Evolutionary conservation across 306 rosid species (phyloP), one percentile per base, ranked within the genome.

Genomic region (Corylus avellana): DNA sequence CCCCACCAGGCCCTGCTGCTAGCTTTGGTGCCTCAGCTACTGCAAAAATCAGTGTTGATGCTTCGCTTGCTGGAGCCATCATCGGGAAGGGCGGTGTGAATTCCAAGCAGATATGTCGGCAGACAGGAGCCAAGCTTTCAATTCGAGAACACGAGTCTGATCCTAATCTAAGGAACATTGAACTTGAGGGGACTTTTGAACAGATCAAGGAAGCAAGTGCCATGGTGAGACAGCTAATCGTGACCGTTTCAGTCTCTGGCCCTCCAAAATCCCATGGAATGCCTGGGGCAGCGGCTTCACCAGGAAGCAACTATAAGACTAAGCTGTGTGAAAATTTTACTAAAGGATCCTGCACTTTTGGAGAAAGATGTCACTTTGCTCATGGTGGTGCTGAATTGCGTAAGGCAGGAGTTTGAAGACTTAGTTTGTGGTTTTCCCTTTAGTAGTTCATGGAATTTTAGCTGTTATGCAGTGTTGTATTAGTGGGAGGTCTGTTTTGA

Each of bases 41-140:
- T 1, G 98, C 99, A 12, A 95, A 95, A 83, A 91, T 95, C 87
- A 95, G 99, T 58, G 91, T 95, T 51, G 99, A 95, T 76, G 99
- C 96, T 50, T 87, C 99, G 35, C 87, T 91, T 53, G 98, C 99
- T 10, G 99, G 99, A 78, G 97, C 99, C 12, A 93, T 95, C 76
- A 95, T 95, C 51, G 99, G 99, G 22, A 95, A 93, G 89, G 98
- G 98, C 54, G 99, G 98, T 70, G 95, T 95, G 47, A 91, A 95
- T 80, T 93, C 99, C 7, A 95, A 95, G 79, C 99, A 91, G 87
- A 95, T 95, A 66, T 90, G 99, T 80, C 99, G 94, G 55, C 99
- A 89, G 85, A 95, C 99, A 39, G 99, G 98, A 35, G 99, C 97
- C 39, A 95, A 93, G 78, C 98, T 95, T 13, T 81, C 98, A 17